Evolutionary conservation across 2,329 filamentous ascomycete species (phyloP).

Genomic region (Pseudogymnoascus sp.): DNA sequence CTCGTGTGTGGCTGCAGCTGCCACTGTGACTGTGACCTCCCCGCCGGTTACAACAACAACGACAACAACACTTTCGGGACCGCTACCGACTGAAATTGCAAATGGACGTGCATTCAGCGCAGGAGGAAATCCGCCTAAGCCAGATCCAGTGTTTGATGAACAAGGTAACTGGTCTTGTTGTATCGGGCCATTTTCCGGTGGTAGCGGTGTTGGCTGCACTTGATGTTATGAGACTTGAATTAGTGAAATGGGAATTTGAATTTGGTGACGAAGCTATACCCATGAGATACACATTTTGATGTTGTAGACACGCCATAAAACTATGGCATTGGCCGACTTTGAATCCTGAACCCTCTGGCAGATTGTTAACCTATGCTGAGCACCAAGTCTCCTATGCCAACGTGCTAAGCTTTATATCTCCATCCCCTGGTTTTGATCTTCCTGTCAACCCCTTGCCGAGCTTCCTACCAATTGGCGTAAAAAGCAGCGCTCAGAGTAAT

Average conservation of each 20-base stretch:
- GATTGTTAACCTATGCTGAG: too few relatives aligned
- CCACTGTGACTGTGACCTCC: neutral
- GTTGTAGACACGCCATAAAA: neutral
- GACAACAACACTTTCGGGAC: neutral
- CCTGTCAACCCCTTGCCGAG: too few relatives aligned
- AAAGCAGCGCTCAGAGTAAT: neutral
- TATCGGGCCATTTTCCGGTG: neutral
- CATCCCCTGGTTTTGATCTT: too few relatives aligned
- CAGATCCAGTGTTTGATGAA: neutral
- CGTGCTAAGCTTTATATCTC: too few relatives aligned
- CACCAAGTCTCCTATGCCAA: too few relatives aligned
- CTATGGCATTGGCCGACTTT: neutral
- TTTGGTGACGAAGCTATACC: neutral
- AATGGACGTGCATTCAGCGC: neutral
- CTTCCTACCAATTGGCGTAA: too few relatives aligned
- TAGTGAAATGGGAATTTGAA: neutral
- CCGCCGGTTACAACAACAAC: neutral
- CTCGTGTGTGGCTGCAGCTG: neutral
- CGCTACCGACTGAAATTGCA: neutral
- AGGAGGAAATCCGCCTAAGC: neutral
- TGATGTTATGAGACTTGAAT: neutral
- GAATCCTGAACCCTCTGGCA: neutral
- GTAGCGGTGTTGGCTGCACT: neutral
- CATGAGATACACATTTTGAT: neutral
- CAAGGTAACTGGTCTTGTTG: neutral